Percentiles rank a stretch among this genome's conserved stretches.
These are phyloP conservation scores for Pogostemon cablin DNA, from an alignment of 257 asterid genomes.

Conservation along the genomic window DNA sequence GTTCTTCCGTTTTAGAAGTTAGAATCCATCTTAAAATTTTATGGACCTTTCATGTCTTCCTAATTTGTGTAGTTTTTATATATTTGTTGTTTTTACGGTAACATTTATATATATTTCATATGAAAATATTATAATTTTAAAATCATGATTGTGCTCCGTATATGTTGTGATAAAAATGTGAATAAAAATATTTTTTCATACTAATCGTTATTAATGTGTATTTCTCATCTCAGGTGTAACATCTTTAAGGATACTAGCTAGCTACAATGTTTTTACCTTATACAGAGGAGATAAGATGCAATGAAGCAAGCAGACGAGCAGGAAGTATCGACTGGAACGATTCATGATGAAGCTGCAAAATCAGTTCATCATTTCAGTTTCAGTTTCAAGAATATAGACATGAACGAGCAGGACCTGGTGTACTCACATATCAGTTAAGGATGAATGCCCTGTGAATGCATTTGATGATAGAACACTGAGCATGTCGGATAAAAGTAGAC, in stretches of 20 bases:
- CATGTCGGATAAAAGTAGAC: slow-evolving; percentile 7
- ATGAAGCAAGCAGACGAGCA: slow-evolving; percentile 43
- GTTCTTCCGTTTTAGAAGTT: no score
- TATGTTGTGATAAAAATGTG: no score
- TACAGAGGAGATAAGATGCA: slow-evolving; percentile 58
- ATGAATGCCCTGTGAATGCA: slow-evolving; percentile 67
- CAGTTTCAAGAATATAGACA: neutral
- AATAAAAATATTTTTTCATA: no score
- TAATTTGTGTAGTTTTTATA: no score
- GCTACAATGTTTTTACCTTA: slow-evolving; percentile 39
- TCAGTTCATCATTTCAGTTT: no score
- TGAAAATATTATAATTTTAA: no score
- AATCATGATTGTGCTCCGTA: no score
- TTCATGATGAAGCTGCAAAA: slow-evolving; percentile 35
- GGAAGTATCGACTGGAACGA: slow-evolving; percentile 58
- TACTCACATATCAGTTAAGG: slow-evolving; percentile 75
- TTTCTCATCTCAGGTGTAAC: neutral
- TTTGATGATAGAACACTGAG: slow-evolving; percentile 76
- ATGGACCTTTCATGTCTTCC: no score
- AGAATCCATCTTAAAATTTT: no score
- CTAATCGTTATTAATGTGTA: no score
- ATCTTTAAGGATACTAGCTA: neutral
- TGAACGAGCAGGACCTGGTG: neutral
- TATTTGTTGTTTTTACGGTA: no score
- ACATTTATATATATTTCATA: no score